These are phyloP conservation scores for Trichoderma sp. DNA, from an alignment of 2,329 filamentous ascomycete genomes.

Conservation along the genomic window DNA sequence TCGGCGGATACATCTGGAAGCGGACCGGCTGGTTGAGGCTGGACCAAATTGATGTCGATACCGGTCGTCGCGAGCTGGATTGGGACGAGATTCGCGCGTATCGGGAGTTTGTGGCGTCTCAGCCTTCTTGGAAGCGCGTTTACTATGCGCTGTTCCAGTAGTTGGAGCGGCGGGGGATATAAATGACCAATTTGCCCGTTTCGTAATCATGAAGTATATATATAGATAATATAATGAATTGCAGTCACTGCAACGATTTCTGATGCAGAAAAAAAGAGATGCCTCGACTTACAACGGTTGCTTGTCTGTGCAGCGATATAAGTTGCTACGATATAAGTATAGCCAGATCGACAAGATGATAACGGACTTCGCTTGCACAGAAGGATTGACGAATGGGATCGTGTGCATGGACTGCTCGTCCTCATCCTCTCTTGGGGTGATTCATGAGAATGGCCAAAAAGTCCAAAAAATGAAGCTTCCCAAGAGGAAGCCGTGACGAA, in stretches of 20 bases:
- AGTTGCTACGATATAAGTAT: too few relatives aligned
- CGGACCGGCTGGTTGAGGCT: conserved; percentile 59
- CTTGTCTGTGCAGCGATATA: too few relatives aligned
- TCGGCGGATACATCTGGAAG: conserved; percentile 66
- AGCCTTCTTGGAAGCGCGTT: conserved; percentile 51
- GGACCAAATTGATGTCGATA: conserved; percentile 67
- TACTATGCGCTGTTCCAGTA: conserved; percentile 39
- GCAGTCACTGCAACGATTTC: too few relatives aligned
- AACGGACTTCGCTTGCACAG: background rate
- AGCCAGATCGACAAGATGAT: too few relatives aligned
- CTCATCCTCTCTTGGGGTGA: too few relatives aligned
- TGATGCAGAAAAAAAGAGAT: too few relatives aligned
- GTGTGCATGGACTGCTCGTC: background rate
- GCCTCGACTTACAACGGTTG: too few relatives aligned
- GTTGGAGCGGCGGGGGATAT: background rate
- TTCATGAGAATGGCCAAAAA: background rate
- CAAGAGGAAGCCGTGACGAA: background rate
- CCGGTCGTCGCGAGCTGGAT: conserved; percentile 64
- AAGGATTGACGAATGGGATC: background rate
- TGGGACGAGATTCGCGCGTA: conserved; percentile 63
- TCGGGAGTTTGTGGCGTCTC: conserved; percentile 50
- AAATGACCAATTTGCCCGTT: too few relatives aligned
- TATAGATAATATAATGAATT: background rate
- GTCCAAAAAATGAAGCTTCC: conserved; percentile 5
- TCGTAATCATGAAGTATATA: too few relatives aligned